Percentiles rank a stretch among this genome's conserved stretches.
Conservation (phyloP, 2,329 filamentous ascomycete species). For the Sclerotinia minor region DNA sequence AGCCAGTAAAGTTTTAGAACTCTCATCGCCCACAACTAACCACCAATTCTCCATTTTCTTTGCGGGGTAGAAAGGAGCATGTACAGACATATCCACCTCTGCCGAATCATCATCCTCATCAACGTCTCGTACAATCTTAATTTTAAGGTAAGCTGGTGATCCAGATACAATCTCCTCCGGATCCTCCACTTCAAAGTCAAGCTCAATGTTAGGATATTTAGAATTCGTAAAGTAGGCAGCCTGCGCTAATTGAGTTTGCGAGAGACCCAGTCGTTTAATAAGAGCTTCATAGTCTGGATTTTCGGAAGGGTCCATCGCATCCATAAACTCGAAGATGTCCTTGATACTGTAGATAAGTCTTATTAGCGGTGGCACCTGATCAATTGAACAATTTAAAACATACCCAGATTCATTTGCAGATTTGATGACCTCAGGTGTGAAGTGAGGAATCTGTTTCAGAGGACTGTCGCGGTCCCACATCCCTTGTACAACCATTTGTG, state of each 20-base stretch:
- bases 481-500: conserved; percentile 96
- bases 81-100: conserved; percentile 78
- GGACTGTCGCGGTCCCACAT: conserved; percentile 99
- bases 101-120: conserved; percentile 66
- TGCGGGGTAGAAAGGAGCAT: conserved; percentile 89
- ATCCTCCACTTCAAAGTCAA: conserved; percentile 85
- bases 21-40: conserved; percentile 93
- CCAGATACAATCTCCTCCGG: conserved; percentile 77
- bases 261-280: conserved; percentile 74
- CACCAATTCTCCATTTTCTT: conserved; percentile 99
- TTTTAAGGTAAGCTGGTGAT: conserved; percentile 76
- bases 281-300: conserved; percentile 78
- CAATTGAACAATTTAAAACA: conserved; percentile 41
- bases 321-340: conserved; percentile 97
- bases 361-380: conserved; percentile 40
- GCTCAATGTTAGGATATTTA: conserved; percentile 91
- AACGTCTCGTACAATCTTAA: conserved; percentile 82
- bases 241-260: conserved; percentile 78
- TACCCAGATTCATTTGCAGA: conserved; percentile 77
- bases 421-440: conserved; percentile 79
- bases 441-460: conserved; percentile 96
- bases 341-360: conserved; percentile 61
- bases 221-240: conserved; percentile 95
- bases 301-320: conserved; percentile 94
- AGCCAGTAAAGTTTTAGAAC: conserved; percentile 79